Conservation (phyloP, 805 yeast species). For the Starmerella vaccinii region DNA sequence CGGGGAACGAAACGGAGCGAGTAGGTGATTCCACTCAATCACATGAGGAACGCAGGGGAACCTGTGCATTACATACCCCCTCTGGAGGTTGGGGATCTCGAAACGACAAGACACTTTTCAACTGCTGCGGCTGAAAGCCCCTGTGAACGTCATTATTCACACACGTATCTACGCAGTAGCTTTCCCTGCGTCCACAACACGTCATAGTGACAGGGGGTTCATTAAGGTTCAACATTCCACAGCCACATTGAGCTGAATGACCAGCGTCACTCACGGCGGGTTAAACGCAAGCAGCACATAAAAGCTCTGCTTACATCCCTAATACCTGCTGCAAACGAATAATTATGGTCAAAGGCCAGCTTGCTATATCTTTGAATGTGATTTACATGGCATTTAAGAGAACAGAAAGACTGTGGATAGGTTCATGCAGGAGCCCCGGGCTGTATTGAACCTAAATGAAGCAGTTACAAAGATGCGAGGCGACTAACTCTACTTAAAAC, state of each 20-base stretch:
- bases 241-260: not conserved
- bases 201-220: not conserved
- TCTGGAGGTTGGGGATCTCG: not conserved
- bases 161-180: not conserved
- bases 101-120: not conserved
- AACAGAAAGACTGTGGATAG: too few species aligned
- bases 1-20: too few species aligned
- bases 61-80: not conserved
- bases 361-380: not conserved
- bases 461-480: not conserved
- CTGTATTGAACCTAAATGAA: not conserved
- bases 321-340: not conserved
- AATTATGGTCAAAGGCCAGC: not conserved
- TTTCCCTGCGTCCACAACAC: not conserved
- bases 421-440: not conserved
- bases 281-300: not conserved
- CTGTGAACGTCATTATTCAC: not conserved
- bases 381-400: too few species aligned
- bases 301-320: not conserved
- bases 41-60: not conserved
- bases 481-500: conserved; percentile 1
- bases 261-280: not conserved
- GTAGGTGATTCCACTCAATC: too few species aligned
- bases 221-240: not conserved
- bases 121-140: not conserved